Percentiles rank a stretch among this genome's conserved stretches.
phyloP scores from a whole-genome alignment of 169 alveolate genomes.

The Plasmodium coatneyi region DNA sequence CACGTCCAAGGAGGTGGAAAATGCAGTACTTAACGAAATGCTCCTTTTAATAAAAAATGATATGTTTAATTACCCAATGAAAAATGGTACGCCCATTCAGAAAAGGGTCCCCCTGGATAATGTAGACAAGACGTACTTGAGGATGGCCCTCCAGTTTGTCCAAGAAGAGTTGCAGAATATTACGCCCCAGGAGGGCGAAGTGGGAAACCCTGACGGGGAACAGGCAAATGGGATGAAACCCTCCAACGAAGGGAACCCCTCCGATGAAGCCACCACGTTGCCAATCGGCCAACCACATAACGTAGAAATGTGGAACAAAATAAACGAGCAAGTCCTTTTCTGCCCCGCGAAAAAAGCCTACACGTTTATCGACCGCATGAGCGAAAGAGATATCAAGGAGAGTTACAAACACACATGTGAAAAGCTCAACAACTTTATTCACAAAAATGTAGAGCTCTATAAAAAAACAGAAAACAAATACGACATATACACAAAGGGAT shows the following conservation, averaged over 20 bases:
- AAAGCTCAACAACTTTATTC: constrained; percentile 23
- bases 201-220: neutral
- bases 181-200: neutral
- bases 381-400: constrained; percentile 54
- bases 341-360: constrained; percentile 73
- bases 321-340: constrained; percentile 41
- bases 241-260: neutral
- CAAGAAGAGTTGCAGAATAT: constrained; percentile 66
- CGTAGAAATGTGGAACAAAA: neutral
- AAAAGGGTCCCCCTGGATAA: constrained; percentile 23
- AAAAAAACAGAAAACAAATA: constrained; percentile 44
- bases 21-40: constrained; percentile 35
- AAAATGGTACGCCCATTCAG: constrained; percentile 54
- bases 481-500: constrained; percentile 55
- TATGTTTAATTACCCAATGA: constrained; percentile 71
- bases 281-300: neutral
- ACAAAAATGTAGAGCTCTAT: constrained; percentile 33
- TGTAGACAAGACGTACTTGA: neutral
- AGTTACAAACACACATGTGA: constrained; percentile 48
- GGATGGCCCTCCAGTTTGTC: constrained; percentile 10
- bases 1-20: neutral
- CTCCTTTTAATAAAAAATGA: constrained; percentile 39
- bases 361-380: constrained; percentile 19
- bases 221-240: neutral
- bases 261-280: neutral